Evolutionary conservation across 1,284 basidiomycete genomes (phyloP).

Genomic region (Paramarasmius palmivorus): DNA sequence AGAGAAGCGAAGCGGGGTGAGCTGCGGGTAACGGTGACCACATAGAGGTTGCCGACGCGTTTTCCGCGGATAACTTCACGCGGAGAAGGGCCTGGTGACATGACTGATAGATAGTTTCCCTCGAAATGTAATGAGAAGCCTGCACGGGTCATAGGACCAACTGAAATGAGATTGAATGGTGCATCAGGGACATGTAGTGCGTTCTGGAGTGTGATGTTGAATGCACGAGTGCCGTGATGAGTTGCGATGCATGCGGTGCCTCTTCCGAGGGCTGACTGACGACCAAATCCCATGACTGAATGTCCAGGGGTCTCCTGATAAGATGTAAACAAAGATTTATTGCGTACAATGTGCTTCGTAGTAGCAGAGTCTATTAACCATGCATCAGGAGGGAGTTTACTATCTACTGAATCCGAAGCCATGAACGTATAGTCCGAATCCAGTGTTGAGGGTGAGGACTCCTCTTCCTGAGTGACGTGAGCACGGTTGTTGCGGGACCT

Average conservation of each 20-base stretch:
- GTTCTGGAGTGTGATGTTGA: slow-evolving; percentile 24
- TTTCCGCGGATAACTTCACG: slow-evolving; percentile 1
- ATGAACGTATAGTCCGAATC: slow-evolving; percentile 8
- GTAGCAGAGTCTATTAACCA: slow-evolving; percentile 13
- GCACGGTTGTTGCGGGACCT: background rate
- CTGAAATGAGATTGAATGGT: slow-evolving; percentile 33
- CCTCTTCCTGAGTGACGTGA: background rate
- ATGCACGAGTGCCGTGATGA: background rate
- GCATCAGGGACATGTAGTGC: slow-evolving; percentile 31
- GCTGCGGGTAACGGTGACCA: background rate
- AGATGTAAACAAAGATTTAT: slow-evolving; percentile 4
- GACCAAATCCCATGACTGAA: slow-evolving; percentile 9
- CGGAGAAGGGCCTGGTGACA: background rate
- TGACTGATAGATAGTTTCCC: slow-evolving; percentile 4
- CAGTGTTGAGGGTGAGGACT: slow-evolving; percentile 1
- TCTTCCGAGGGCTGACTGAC: background rate
- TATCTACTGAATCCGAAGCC: background rate
- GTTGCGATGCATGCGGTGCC: background rate
- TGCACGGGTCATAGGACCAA: slow-evolving; percentile 24
- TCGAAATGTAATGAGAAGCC: slow-evolving; percentile 14
- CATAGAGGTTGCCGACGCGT: slow-evolving; percentile 4
- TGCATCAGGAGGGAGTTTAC: slow-evolving; percentile 4
- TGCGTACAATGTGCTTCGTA: slow-evolving; percentile 7
- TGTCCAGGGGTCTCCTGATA: slow-evolving; percentile 2
- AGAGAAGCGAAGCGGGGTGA: background rate